These are phyloP conservation scores for Lasiodiplodia gonubiensis DNA, from an alignment of 2,329 filamentous ascomycete genomes.

Conservation along the genomic window DNA sequence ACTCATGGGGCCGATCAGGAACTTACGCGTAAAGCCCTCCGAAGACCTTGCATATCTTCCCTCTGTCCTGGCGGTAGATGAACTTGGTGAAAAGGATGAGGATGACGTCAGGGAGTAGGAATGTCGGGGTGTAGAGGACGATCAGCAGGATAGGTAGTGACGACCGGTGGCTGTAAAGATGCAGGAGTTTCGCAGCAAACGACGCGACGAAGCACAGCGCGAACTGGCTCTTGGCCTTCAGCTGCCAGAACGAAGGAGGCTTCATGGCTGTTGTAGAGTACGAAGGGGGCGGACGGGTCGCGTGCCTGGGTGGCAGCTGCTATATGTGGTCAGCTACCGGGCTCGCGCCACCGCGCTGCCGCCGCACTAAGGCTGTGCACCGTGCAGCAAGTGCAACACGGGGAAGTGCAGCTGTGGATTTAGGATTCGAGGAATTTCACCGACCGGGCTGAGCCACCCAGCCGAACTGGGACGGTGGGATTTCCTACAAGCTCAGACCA, in stretches of 20 bases:
- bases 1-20: no score
- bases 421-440: background rate
- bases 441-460: background rate
- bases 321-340: background rate
- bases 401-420: background rate
- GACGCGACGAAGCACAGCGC: conserved; percentile 42
- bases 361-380: background rate
- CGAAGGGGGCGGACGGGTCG: conserved; percentile 8
- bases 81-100: conserved; percentile 41
- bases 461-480: background rate
- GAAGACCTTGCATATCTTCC: conserved; percentile 30
- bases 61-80: conserved; percentile 34
- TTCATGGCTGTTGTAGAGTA: conserved; percentile 7
- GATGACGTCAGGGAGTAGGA: conserved; percentile 43
- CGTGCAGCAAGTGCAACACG: background rate
- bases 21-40: conserved; percentile 41
- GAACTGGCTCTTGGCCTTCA: conserved; percentile 33
- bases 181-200: conserved; percentile 42
- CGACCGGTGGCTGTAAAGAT: conserved; percentile 42
- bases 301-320: background rate
- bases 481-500: background rate
- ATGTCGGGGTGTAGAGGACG: conserved; percentile 46
- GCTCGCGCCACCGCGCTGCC: background rate
- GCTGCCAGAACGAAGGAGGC: background rate
- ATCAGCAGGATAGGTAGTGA: conserved; percentile 43